Evolutionary conservation across 2,329 filamentous ascomycete genomes (phyloP).

Genomic region (Lecanicillium sp.): DNA sequence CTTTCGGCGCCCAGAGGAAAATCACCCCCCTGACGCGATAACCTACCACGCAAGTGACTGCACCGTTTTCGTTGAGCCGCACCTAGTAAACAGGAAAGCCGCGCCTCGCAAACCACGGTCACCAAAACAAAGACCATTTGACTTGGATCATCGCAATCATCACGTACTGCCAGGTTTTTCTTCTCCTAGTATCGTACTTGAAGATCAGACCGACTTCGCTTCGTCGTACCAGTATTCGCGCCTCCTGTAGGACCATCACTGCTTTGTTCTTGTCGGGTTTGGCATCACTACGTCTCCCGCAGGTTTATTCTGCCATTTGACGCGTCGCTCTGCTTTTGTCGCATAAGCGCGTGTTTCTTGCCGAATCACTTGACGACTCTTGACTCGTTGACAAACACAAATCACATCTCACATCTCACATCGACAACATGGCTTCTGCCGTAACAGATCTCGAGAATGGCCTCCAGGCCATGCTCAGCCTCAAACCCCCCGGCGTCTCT

Average conservation of each 20-base stretch:
- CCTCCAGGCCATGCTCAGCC: conserved; percentile 82
- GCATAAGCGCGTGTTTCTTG: conserved; percentile 6
- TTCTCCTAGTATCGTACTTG: conserved; percentile 13
- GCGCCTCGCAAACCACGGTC: neutral
- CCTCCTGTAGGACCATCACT: conserved; percentile 13
- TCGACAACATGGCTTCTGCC: conserved; percentile 60
- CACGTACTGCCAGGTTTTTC: conserved; percentile 6
- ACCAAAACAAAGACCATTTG: neutral
- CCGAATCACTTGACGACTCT: neutral
- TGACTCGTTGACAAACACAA: neutral
- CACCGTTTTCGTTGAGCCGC: neutral
- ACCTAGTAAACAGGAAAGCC: conserved; percentile 8
- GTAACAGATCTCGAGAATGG: conserved; percentile 87
- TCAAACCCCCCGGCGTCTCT: conserved; percentile 92
- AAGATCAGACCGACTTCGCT: neutral
- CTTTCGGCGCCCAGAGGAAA: neutral
- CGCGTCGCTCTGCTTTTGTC: neutral
- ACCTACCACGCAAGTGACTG: conserved; percentile 8
- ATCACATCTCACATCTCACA: neutral
- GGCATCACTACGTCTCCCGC: too few species aligned
- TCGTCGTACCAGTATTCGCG: conserved; percentile 10
- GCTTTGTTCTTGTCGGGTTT: conserved; percentile 2
- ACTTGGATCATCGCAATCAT: neutral
- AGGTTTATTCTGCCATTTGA: too few species aligned
- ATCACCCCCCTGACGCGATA: conserved; percentile 4